Evolutionary conservation across 768 basidiomycete species (phyloP), one percentile per base, ranked within the genome.

Genomic region (Hirschioporus abietinus): DNA sequence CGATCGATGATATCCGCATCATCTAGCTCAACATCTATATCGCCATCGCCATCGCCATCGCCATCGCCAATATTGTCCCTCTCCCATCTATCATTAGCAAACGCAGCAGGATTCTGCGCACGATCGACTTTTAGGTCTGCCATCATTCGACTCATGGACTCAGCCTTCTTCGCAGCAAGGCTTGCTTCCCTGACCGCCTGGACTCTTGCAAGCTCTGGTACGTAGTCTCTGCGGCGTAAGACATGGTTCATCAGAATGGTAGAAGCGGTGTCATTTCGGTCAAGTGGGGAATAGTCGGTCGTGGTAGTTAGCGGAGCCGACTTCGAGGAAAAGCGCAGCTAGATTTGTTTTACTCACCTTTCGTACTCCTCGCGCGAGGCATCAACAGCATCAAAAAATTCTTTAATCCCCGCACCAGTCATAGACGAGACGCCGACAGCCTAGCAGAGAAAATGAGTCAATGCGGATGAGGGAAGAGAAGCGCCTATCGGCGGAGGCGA

Each of bases 381-480:
- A 70, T 96, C 90, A 10, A 99, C 95, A 1, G 93, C 95, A 34
- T 90, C 86, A 73, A 99, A 92, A 76, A 99, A 97, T 65, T 92
- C 92, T 69, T 88, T 82, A 73, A 99, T 86, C 3, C 97, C 97
- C 34, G 88, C 90, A n/a, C 97, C 97, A 0, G 97, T 99, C 83
- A 93, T 82, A 66, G 96, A 95, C 20, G 94, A 96, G 15, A 99
- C 96, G 18, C 97, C 96, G 15, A 99, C 96, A 4, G 95, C 86
- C 95, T 96, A 69, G 63, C 58, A n/a, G 35, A 35, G 15, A 30
- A 66, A 3, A 15, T 10, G 30, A 30, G 42, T 52, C 42, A 52
- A 15, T 10, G 12, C 12, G 42, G 5, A 52, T 6, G 15, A 52
- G 3, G 20, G 42, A 52, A 52, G 12, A 5, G 42, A 12, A 52